Evolutionary conservation across 2,329 filamentous ascomycete genomes (phyloP).

Genomic region (Fusarium robinianum): DNA sequence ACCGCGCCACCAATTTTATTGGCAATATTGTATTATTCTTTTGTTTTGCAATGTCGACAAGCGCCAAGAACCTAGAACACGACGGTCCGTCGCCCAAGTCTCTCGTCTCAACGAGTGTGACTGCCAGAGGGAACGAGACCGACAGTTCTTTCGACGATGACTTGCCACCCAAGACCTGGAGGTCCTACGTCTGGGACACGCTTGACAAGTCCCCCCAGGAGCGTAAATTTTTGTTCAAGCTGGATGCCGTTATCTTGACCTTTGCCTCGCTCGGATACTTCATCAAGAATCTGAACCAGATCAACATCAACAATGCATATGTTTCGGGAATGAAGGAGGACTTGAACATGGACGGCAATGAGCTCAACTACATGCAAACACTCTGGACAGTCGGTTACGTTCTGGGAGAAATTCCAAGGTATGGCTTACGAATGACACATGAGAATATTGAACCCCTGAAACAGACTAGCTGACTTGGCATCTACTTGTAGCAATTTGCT

Average conservation of each 20-base stretch:
- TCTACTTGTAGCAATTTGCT: constrained; percentile 37
- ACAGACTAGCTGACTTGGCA: too few relatives aligned
- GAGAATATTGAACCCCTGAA: not conserved
- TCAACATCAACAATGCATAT: constrained; percentile 46
- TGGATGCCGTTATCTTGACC: constrained; percentile 47
- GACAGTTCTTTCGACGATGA: constrained; percentile 29
- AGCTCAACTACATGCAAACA: constrained; percentile 57
- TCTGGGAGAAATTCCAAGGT: constrained; percentile 47
- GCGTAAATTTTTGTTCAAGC: constrained; percentile 47
- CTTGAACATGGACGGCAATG: constrained; percentile 48
- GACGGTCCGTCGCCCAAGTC: constrained; percentile 18
- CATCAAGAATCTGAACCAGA: constrained; percentile 46
- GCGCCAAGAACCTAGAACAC: too few relatives aligned
- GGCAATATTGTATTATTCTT: too few relatives aligned
- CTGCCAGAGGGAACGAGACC: constrained; percentile 7
- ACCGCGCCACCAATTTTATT: too few relatives aligned
- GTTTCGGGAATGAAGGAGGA: constrained; percentile 56
- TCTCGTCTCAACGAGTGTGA: constrained; percentile 1
- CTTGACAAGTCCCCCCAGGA: constrained; percentile 50
- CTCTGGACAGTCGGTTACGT: constrained; percentile 65
- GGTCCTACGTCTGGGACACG: constrained; percentile 55
- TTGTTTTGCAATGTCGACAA: too few relatives aligned
- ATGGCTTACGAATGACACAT: not conserved
- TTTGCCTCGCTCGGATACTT: constrained; percentile 46
- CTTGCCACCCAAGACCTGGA: constrained; percentile 47